These are phyloP conservation scores for Magnaporthiopsis incrustans DNA, from an alignment of 2,329 filamentous ascomycete species.

Conservation along the genomic window DNA sequence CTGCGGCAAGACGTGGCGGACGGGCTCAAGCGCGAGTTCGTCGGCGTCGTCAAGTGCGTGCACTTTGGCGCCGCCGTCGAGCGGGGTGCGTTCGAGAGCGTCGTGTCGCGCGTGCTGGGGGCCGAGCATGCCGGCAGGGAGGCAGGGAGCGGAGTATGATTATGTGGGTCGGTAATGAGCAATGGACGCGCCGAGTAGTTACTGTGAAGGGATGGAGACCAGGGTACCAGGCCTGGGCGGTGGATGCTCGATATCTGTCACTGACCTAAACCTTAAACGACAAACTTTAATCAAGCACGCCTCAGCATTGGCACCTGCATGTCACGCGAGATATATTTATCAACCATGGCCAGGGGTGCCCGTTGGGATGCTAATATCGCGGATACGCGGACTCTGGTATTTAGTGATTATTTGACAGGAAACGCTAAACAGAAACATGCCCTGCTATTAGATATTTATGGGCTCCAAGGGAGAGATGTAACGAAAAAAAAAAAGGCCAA, in stretches of 20 bases:
- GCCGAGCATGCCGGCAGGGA: conserved; percentile 4
- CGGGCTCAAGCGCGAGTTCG: conserved; percentile 31
- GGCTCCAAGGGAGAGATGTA: not conserved
- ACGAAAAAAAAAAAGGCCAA: not conserved
- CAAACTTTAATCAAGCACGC: no score
- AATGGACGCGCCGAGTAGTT: no score
- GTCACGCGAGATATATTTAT: not conserved
- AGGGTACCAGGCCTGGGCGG: no score
- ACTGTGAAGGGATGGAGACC: no score
- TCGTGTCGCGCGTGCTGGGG: conserved; percentile 32
- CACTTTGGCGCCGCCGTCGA: conserved; percentile 40
- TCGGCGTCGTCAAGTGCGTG: conserved; percentile 35
- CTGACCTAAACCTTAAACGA: no score
- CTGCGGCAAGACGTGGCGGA: conserved; percentile 26
- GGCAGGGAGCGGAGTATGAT: no score
- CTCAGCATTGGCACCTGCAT: no score
- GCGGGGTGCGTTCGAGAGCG: conserved; percentile 36
- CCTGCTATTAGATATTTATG: not conserved
- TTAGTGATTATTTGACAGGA: not conserved
- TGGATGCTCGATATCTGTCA: no score
- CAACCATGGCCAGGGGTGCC: not conserved
- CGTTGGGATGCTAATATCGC: no score
- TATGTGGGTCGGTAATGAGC: no score
- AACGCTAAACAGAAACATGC: not conserved
- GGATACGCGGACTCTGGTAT: no score